Percentiles rank a stretch among this genome's conserved stretches.
Evolutionary conservation across 306 rosid genomes (phyloP).

Genomic region (Dicorynia guianensis): DNA sequence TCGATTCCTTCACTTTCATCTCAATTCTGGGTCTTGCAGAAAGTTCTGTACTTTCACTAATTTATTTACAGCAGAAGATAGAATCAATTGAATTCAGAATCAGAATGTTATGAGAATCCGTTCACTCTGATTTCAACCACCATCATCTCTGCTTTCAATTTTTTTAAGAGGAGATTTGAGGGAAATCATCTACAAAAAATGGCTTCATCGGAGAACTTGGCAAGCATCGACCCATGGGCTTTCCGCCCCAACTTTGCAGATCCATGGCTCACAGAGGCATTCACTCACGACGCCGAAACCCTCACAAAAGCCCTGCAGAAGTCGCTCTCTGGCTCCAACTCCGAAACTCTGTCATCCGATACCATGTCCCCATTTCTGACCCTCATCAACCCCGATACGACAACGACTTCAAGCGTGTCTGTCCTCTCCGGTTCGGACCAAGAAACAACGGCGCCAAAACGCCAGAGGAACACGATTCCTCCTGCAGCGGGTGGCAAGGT

Average conservation of each 20-base stretch:
- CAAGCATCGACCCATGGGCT: slow-evolving; percentile 60
- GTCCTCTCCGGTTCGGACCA: slow-evolving; percentile 74
- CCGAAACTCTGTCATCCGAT: slow-evolving; percentile 10
- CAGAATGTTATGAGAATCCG: not conserved
- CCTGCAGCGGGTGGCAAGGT: slow-evolving; percentile 41
- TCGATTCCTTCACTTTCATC: not conserved
- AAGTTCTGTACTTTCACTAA: too few relatives aligned
- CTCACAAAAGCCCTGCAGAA: slow-evolving; percentile 69
- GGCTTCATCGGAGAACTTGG: slow-evolving; percentile 66
- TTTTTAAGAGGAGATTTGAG: too few relatives aligned
- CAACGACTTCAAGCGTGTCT: slow-evolving; percentile 62
- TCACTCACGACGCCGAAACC: slow-evolving; percentile 60
- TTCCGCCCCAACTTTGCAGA: slow-evolving; percentile 46
- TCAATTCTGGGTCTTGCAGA: too few relatives aligned
- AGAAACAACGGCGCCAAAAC: slow-evolving; percentile 47
- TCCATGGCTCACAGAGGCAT: slow-evolving; percentile 62
- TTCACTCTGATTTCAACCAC: not conserved
- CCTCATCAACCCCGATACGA: slow-evolving; percentile 36
- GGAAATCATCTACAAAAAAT: slow-evolving; percentile 7
- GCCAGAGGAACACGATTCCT: slow-evolving; percentile 15
- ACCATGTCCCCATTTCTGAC: slow-evolving; percentile 39
- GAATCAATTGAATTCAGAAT: too few relatives aligned
- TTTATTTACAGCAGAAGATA: too few relatives aligned
- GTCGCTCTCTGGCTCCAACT: slow-evolving; percentile 48
- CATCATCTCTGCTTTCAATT: not conserved